These are phyloP conservation scores for Colletotrichum lentis DNA, from an alignment of 2,329 filamentous ascomycete species.

Conservation along the genomic window DNA sequence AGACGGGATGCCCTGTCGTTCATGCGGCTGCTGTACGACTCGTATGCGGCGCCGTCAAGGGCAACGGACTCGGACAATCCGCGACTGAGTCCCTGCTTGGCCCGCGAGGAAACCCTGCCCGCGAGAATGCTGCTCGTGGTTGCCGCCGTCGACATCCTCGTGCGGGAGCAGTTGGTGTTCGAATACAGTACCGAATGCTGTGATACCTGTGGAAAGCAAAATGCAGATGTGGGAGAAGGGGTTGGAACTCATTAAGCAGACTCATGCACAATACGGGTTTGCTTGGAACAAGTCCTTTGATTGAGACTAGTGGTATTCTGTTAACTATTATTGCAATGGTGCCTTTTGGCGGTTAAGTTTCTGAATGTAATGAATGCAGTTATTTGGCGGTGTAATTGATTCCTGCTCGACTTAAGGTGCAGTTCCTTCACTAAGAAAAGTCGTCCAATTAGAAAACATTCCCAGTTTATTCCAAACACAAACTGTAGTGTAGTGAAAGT, in stretches of 20 bases:
- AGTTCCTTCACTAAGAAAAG: too few relatives aligned
- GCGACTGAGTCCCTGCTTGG: constrained; percentile 50
- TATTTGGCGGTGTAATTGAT: too few relatives aligned
- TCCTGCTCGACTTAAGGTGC: too few relatives aligned
- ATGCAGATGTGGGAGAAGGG: constrained; percentile 9
- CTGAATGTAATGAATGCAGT: too few relatives aligned
- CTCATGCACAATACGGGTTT: neutral
- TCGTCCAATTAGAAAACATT: too few relatives aligned
- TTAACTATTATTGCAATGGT: too few relatives aligned
- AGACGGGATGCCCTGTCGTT: constrained; percentile 50
- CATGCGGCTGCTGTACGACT: constrained; percentile 54
- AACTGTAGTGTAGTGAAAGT: too few relatives aligned
- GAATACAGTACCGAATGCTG: neutral
- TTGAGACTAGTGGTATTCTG: neutral
- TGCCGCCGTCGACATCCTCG: constrained; percentile 52
- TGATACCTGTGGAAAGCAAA: neutral
- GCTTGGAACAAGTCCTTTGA: neutral
- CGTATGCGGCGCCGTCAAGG: constrained; percentile 50
- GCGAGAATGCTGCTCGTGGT: constrained; percentile 52
- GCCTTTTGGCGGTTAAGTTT: too few relatives aligned
- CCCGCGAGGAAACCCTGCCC: constrained; percentile 48
- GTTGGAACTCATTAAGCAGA: neutral
- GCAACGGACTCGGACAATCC: constrained; percentile 44
- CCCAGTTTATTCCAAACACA: too few relatives aligned
- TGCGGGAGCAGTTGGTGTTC: constrained; percentile 52